phyloP scores from a whole-genome alignment of 192 early-diverging fungal species.

The Neocallimastix lanati region DNA sequence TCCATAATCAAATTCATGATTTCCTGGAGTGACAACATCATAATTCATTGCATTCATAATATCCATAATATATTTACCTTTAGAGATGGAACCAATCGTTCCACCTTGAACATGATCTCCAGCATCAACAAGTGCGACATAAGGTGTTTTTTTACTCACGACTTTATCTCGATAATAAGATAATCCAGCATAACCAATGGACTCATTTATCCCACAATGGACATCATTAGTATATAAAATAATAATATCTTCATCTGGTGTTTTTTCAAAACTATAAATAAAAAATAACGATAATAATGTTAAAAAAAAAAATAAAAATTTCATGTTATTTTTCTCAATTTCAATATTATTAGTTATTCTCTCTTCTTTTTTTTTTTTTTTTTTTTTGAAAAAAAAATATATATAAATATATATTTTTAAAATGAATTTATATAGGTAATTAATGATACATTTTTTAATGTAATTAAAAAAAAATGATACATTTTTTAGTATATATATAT shows the following conservation, averaged over 20 bases:
- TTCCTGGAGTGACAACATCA: background rate
- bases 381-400: no score
- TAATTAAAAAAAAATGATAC: no score
- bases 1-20: background rate
- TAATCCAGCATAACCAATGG: background rate
- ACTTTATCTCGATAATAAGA: background rate
- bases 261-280: background rate
- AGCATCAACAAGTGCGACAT: background rate
- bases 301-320: no score
- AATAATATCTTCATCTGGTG: background rate
- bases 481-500: no score
- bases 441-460: no score
- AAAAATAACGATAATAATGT: no score
- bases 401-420: no score
- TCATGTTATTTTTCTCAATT: no score
- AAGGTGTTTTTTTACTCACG: background rate
- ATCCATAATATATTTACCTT: background rate
- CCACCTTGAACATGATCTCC: background rate
- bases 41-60: background rate
- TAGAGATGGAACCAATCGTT: background rate
- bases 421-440: no score
- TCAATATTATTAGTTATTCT: no score
- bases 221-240: background rate
- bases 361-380: no score
- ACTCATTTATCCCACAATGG: background rate